A percentile compares a stretch with the other conserved stretches of the same genome.
Conservation (phyloP, 2,329 filamentous ascomycete genomes). For the Rutstroemia sp. region DNA sequence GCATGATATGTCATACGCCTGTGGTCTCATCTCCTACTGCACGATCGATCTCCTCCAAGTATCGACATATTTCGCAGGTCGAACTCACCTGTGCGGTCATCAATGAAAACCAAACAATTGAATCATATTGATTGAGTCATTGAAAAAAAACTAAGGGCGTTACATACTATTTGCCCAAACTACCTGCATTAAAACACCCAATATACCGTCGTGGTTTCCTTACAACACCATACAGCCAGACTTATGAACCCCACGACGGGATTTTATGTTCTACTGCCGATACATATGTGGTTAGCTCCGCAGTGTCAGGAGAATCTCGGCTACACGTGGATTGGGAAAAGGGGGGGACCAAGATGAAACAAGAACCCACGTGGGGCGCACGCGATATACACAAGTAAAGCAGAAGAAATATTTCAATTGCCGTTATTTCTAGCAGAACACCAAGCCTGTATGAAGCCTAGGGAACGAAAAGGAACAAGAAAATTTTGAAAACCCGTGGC, state of each 20-base stretch:
- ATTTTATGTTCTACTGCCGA: background rate
- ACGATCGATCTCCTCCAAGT: too few species aligned
- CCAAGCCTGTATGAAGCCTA: background rate
- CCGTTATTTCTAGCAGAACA: background rate
- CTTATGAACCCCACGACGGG: background rate
- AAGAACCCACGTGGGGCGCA: background rate
- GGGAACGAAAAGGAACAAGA: background rate
- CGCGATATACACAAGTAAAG: background rate
- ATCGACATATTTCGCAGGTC: too few species aligned
- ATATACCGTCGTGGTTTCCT: background rate
- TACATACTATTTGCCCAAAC: background rate
- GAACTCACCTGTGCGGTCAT: too few species aligned
- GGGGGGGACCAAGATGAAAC: background rate
- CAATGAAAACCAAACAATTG: too few species aligned
- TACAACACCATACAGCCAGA: background rate
- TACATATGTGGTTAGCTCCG: background rate
- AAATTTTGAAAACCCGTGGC: background rate
- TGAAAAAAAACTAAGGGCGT: too few species aligned
- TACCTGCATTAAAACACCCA: background rate
- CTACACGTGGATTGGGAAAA: background rate
- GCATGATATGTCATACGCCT: too few species aligned
- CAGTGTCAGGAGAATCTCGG: background rate
- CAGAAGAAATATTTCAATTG: background rate
- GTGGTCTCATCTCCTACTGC: too few species aligned
- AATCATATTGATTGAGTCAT: too few species aligned